Evolutionary conservation across 106 monocot species (phyloP).

Genomic region (Iris macrosiphon): DNA sequence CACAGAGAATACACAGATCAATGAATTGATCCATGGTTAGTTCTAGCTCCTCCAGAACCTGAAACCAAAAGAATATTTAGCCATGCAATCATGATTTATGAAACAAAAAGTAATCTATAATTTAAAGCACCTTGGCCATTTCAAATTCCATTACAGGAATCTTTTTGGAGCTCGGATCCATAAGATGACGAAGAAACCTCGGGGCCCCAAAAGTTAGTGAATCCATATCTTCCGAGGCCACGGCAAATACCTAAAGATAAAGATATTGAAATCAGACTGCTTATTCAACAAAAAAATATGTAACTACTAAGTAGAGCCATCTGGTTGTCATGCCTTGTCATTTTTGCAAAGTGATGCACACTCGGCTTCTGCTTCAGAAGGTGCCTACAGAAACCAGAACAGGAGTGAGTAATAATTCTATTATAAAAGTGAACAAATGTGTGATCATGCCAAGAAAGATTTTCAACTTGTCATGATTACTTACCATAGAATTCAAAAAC

Average conservation of each 20-base stretch:
- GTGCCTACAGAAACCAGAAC: conserved; percentile 42
- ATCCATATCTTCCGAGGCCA: conserved; percentile 98
- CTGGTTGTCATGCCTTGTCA: conserved; percentile 42
- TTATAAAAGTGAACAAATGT: no score
- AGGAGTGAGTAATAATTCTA: background rate
- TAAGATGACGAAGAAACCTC: conserved; percentile 88
- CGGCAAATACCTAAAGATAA: conserved; percentile 66
- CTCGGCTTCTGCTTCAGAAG: conserved; percentile 93
- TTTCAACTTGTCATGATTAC: no score
- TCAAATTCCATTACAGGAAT: conserved; percentile 89
- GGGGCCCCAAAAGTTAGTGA: conserved; percentile 89
- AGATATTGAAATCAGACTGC: background rate
- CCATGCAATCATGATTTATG: background rate
- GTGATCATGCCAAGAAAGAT: no score
- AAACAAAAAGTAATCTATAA: background rate
- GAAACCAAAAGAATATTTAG: conserved; percentile 9
- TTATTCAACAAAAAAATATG: conserved; percentile 7
- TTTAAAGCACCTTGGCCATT: conserved; percentile 51
- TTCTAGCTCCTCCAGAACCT: conserved; percentile 82
- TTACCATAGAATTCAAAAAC: no score
- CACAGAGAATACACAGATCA: conserved; percentile 88
- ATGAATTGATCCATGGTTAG: conserved; percentile 96
- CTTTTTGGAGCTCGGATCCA: conserved; percentile 83
- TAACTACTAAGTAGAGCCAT: background rate
- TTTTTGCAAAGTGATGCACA: conserved; percentile 90